A percentile compares a stretch with the other conserved stretches of the same genome.
Conservation (phyloP, 1,139 yeast genomes). For the Magnusiomyces tetraspermus region DNA sequence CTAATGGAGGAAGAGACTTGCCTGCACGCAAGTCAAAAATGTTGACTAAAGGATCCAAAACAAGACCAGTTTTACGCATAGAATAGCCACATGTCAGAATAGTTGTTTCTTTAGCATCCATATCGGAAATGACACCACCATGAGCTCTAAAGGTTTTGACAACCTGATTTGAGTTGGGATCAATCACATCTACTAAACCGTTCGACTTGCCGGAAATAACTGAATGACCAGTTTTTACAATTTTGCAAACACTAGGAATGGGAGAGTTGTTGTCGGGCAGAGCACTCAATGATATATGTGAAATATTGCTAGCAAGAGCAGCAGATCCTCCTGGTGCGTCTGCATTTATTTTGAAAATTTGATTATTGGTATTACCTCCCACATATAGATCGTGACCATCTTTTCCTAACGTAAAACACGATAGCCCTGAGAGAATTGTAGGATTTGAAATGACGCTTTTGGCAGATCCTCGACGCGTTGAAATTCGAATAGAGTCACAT, state of each 20-base stretch:
- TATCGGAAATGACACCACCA: slow-evolving; percentile 63
- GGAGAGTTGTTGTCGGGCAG: background rate
- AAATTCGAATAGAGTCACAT: slow-evolving; percentile 26
- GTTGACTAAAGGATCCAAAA: slow-evolving; percentile 75
- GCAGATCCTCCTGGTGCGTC: slow-evolving; percentile 31
- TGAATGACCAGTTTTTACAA: slow-evolving; percentile 34
- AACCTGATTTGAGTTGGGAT: slow-evolving; percentile 48
- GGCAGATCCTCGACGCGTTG: slow-evolving; percentile 31
- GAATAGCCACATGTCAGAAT: slow-evolving; percentile 80
- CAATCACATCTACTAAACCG: slow-evolving; percentile 73
- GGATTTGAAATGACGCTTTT: slow-evolving; percentile 26
- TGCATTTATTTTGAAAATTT: slow-evolving; percentile 52
- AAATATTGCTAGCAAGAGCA: slow-evolving; percentile 31
- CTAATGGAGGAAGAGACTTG: slow-evolving; percentile 67
- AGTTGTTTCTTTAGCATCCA: slow-evolving; percentile 68
- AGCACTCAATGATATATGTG: slow-evolving; percentile 24
- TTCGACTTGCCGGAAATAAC: slow-evolving; percentile 56
- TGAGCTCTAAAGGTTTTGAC: slow-evolving; percentile 62
- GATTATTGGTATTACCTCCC: slow-evolving; percentile 37
- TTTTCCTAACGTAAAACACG: slow-evolving; percentile 29
- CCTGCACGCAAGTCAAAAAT: slow-evolving; percentile 71
- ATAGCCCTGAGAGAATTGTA: slow-evolving; percentile 22
- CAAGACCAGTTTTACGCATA: slow-evolving; percentile 42
- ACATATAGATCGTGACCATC: slow-evolving; percentile 38
- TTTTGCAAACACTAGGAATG: slow-evolving; percentile 29